Conservation (phyloP, 768 basidiomycete genomes). For the Lactifluus volemus region DNA sequence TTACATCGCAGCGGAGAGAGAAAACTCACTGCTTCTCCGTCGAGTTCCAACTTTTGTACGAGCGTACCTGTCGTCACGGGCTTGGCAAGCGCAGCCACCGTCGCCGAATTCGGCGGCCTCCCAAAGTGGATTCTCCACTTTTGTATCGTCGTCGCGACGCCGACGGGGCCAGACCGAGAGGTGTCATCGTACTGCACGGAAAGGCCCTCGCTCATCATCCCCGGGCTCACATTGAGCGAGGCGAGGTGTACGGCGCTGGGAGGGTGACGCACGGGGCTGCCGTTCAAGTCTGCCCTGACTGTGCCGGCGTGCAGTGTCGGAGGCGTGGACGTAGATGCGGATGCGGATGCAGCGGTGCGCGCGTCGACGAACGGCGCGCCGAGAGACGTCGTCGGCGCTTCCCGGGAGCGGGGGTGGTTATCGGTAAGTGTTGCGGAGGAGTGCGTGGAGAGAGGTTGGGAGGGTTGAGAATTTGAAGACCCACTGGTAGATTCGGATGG, state of each 20-base stretch:
- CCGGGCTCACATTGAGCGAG: constrained; percentile 7
- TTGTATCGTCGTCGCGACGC: constrained; percentile 6
- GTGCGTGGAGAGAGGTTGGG: background rate
- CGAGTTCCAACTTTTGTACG: constrained; percentile 26
- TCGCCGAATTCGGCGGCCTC: constrained; percentile 31
- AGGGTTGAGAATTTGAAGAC: background rate
- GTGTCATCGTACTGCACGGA: constrained; percentile 13
- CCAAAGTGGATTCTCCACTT: constrained; percentile 37
- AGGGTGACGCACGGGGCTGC: constrained; percentile 2
- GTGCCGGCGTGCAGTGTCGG: background rate
- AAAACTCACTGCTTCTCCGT: constrained; percentile 34
- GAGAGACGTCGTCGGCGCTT: background rate
- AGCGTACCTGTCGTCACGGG: constrained; percentile 27
- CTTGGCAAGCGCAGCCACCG: constrained; percentile 22
- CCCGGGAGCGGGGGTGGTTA: background rate
- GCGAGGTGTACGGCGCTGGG: background rate
- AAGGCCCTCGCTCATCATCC: constrained; percentile 13
- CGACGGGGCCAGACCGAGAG: constrained; percentile 1
- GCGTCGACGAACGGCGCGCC: constrained; percentile 3
- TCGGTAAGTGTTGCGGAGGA: background rate
- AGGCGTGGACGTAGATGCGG: background rate
- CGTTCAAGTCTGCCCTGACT: background rate
- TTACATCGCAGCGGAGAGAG: background rate
- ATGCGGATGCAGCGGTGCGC: background rate
- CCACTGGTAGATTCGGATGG: background rate